Conservation (phyloP, 805 yeast species). For the Kluyveromyces aestuarii region DNA sequence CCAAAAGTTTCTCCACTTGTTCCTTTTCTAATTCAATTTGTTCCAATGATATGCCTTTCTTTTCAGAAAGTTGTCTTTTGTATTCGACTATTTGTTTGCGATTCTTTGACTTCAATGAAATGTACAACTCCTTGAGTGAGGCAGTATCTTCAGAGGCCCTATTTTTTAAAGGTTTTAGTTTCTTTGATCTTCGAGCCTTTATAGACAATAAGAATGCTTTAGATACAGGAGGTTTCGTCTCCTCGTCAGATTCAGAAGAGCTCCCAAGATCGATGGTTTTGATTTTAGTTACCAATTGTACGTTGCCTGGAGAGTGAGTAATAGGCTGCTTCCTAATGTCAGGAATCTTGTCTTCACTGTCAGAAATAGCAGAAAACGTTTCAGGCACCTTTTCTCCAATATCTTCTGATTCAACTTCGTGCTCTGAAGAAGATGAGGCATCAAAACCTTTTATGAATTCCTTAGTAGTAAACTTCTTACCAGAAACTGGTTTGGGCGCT, state of each 20-base stretch:
- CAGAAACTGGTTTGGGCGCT: background rate
- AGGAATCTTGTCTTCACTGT: background rate
- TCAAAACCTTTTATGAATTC: background rate
- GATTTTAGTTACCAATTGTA: conserved; percentile 9
- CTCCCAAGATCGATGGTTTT: conserved; percentile 11
- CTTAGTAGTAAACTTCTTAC: background rate
- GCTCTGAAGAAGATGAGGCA: background rate
- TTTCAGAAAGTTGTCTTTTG: conserved; percentile 38
- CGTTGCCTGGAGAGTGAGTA: background rate
- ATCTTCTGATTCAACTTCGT: background rate
- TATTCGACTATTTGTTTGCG: conserved; percentile 41
- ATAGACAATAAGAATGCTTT: conserved; percentile 30
- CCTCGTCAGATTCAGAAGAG: conserved; percentile 12
- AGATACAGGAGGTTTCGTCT: conserved; percentile 16
- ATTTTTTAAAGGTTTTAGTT: conserved; percentile 1
- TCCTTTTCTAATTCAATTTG: conserved; percentile 32
- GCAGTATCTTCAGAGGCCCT: conserved; percentile 7
- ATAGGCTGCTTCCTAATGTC: background rate
- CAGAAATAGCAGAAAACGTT: background rate
- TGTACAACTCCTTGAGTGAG: conserved; percentile 27
- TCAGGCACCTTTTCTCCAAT: background rate
- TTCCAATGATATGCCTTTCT: conserved; percentile 35
- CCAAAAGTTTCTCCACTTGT: conserved; percentile 29
- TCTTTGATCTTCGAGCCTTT: conserved; percentile 28
- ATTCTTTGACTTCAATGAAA: conserved; percentile 34